Base-by-base conservation (phyloP, 495 filamentous ascomycete genomes). In the Lichina pygmaea region DNA sequence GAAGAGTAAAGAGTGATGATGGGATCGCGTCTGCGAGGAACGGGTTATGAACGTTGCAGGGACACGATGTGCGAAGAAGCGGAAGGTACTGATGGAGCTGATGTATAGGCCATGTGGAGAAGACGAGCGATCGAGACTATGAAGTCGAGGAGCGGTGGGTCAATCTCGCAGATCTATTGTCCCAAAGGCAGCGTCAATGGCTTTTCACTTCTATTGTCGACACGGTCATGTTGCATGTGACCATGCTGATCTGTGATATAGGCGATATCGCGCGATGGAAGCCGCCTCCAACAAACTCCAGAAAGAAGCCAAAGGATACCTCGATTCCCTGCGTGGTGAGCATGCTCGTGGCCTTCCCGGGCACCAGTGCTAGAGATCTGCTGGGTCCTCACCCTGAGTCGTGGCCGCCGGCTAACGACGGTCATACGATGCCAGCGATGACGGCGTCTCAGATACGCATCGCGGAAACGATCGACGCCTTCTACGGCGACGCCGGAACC, bases 391-490 rank as follows among this genome's bases (percentile, higher is more conserved):
- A 13, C 9, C 9, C 4, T 24, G 24, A 24, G 24, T 24, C 24
- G 24, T 24, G 24, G 24, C 24, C 24, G 24, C 24, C 4, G 24
- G 24, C 24, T 24, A 24, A 24, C 24, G 17, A 24, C 47, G 52
- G 50, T 49, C 38, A 10, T 30, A 33, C 10, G 11, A 33, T 8
- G 46, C 45, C 43, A 91, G 89, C 89, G 36, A 97, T 97, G 89
- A 97, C 89, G 31, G 86, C 89, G 3, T 94, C 86, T 34, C 89
- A 97, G 58, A 95, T 97, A 89, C 79, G 91, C 49, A 97, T 97
- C 57, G 89, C 89, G 38, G 89, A 97, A 59, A 97, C 89, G 9
- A 97, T 97, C 60, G 89, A 97, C 58, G 91, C 89, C 12, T 97
- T 97, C 61, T 97, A 97, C 62, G 89, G 89, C 31, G 89, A 97